Conservation (phyloP, 306 rosid species). For the Quercus rubra region DNA sequence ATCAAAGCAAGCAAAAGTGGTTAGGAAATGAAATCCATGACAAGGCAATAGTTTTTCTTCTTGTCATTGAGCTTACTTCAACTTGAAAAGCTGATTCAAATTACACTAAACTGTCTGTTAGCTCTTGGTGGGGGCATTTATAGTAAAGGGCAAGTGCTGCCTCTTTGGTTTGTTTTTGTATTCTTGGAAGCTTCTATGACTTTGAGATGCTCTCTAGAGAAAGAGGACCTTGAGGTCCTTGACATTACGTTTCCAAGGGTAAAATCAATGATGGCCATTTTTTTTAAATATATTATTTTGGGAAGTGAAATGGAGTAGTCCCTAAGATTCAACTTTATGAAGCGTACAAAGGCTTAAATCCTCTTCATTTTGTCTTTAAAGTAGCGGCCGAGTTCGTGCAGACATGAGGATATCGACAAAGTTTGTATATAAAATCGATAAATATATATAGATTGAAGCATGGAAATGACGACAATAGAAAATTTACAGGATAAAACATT, state of each 20-base stretch:
- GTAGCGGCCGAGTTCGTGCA: conserved; percentile 44
- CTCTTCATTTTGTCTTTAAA: conserved; percentile 52
- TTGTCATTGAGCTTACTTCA: conserved; percentile 42
- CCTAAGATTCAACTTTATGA: conserved; percentile 30
- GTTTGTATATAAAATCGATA: conserved; percentile 2
- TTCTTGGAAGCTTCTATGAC: conserved; percentile 67
- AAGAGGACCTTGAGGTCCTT: background rate
- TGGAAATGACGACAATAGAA: conserved; percentile 24
- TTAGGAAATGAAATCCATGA: conserved; percentile 66
- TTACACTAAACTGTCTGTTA: conserved; percentile 49
- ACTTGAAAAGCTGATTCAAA: conserved; percentile 49
- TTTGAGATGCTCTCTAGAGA: conserved; percentile 42
- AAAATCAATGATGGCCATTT: background rate
- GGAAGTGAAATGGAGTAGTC: conserved; percentile 23
- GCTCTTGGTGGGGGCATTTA: conserved; percentile 57
- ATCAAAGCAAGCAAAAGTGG: conserved; percentile 21
- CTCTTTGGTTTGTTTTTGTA: conserved; percentile 48
- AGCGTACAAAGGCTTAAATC: conserved; percentile 31
- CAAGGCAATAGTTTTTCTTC: conserved; percentile 42
- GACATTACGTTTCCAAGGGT: background rate
- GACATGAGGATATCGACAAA: conserved; percentile 64
- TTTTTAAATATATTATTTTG: background rate
- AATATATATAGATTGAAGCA: conserved; percentile 38
- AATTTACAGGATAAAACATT: no score
- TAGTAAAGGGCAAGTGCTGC: conserved; percentile 38